Evolutionary conservation across 1,284 basidiomycete genomes (phyloP), one percentile per base, ranked within the genome.

Genomic region (Uromyces viciae-fabae): DNA sequence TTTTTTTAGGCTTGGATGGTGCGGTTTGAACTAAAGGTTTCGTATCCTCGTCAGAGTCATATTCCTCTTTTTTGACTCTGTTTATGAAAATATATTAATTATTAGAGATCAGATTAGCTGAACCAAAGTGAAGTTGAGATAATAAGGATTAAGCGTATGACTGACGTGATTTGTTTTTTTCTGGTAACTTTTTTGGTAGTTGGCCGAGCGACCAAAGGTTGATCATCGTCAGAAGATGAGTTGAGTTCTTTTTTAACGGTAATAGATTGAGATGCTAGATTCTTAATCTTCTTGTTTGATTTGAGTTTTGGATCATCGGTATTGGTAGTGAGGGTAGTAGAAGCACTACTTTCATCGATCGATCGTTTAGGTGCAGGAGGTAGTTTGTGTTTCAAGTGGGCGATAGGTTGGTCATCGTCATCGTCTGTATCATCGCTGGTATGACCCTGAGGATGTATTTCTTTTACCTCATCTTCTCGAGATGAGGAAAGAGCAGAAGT

Each of bases 341-440:
- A 58, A 31, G 73, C 73, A 31, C 73, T 75, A 31, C 73, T 75
- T 31, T 75, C 73, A n/a, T 75, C 73, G 46, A 62, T 75, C 66
- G 68, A 79, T n/a, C 56, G 76, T 56, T 69, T 71, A 9, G 46
- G 46, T 1, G 17, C 38, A 36, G 31, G 22, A 14, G 69, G 43
- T 49, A 31, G 31, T n/a, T 72, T 79, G 54, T 42, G 43, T 31
- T 43, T 79, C 22, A 68, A 75, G 46, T 60, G 40, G 33, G 68
- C 49, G 43, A 77, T 77, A 7, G 75, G 75, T 36, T 36, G n/a
- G 43, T 76, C 68, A 33, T 72, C 46, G 15, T 77, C 62, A 42
- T 77, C 69, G 43, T 72, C 69, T 28, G n/a, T 36, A 38, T 75
- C 54, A 54, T 38, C 54, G 31, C 64, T 74, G 14, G n/a, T 40